Evolutionary conservation across 140 eudicot species (phyloP).

Genomic region (Anethum foeniculum): DNA sequence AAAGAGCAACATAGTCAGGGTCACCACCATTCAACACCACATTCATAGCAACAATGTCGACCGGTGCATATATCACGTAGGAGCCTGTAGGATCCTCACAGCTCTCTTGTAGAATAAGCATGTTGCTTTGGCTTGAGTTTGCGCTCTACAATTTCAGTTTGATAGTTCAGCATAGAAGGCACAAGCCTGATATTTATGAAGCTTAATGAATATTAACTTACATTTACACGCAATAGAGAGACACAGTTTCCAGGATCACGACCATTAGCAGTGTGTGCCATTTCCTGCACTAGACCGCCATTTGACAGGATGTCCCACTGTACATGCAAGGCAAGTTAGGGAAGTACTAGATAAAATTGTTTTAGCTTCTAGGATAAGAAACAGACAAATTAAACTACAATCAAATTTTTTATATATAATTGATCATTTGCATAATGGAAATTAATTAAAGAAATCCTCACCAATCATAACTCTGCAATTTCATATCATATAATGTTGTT

Average conservation of each 20-base stretch:
- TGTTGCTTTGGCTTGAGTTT: constrained; percentile 83
- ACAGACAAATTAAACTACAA: neutral
- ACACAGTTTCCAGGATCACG: constrained; percentile 93
- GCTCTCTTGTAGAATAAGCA: constrained; percentile 95
- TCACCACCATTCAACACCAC: constrained; percentile 79
- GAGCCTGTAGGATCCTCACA: constrained; percentile 77
- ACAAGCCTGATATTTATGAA: neutral
- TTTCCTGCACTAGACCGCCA: constrained; percentile 88
- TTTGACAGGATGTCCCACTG: constrained; percentile 96
- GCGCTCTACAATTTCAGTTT: constrained; percentile 47
- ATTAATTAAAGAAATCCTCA: neutral
- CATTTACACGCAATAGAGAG: constrained; percentile 85
- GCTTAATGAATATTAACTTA: constrained; percentile 30
- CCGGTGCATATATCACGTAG: constrained; percentile 85
- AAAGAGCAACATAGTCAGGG: constrained; percentile 76
- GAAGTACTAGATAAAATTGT: neutral
- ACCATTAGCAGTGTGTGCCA: constrained; percentile 91
- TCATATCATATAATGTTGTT: neutral
- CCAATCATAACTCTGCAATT: neutral
- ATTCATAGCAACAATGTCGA: constrained; percentile 71
- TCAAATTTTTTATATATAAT: neutral
- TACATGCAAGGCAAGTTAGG: neutral
- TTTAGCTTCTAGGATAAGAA: neutral
- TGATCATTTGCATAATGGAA: neutral
- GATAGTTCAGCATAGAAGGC: neutral